Percentiles rank a stretch among this genome's conserved stretches.
phyloP scores from a whole-genome alignment of 495 filamentous ascomycete species.

The Annulohypoxylon moriforme region DNA sequence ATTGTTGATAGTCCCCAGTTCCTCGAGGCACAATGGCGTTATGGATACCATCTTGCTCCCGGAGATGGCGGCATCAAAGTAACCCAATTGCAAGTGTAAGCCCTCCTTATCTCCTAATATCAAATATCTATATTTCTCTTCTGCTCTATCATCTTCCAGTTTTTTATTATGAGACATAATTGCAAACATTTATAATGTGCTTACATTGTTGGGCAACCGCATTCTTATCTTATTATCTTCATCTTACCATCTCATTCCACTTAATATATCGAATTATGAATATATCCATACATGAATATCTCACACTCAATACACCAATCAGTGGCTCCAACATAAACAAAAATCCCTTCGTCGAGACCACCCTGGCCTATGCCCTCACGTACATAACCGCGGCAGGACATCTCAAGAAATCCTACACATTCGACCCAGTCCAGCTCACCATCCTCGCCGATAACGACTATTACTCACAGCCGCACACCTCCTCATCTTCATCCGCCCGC shows the following conservation, averaged over 20 bases:
- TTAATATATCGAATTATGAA: background rate
- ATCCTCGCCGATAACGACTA: constrained; percentile 97
- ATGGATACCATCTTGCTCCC: constrained; percentile 74
- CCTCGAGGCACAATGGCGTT: constrained; percentile 83
- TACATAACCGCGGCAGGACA: constrained; percentile 73
- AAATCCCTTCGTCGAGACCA: constrained; percentile 92
- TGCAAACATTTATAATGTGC: background rate
- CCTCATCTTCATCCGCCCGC: constrained; percentile 47
- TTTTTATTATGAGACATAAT: background rate
- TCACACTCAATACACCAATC: constrained; percentile 21
- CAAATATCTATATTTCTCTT: background rate
- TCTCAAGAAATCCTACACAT: constrained; percentile 62
- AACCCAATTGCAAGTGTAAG: constrained; percentile 82
- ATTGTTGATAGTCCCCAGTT: constrained; percentile 94
- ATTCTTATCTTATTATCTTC: background rate
- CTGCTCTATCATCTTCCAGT: background rate
- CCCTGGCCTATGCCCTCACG: constrained; percentile 85
- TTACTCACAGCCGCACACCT: constrained; percentile 77
- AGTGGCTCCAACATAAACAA: constrained; percentile 51
- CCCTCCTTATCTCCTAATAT: constrained; percentile 31
- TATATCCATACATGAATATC: background rate
- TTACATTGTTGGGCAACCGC: background rate
- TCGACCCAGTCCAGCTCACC: constrained; percentile 78
- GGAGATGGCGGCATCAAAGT: constrained; percentile 81
- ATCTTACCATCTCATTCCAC: constrained; percentile 2